Conservation (phyloP, 306 rosid species). For the Notholithocarpus densiflorus region DNA sequence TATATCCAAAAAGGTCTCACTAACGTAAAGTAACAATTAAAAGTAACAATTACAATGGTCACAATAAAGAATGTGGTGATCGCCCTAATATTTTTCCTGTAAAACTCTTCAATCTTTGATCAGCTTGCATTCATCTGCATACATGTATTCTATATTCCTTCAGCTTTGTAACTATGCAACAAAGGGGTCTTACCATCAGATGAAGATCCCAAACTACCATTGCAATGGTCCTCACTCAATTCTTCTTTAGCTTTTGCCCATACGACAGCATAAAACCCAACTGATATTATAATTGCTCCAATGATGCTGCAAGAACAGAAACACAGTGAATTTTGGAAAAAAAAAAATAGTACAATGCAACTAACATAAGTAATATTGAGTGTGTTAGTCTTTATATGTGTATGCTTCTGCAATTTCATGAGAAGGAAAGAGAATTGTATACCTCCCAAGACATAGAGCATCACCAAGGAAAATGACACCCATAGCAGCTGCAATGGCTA, state of each 20-base stretch:
- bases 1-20: too few species aligned
- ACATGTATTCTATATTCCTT: neutral
- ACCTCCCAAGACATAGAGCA: constrained; percentile 31
- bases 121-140: neutral
- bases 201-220: neutral
- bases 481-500: constrained; percentile 30
- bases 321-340: neutral
- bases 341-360: neutral
- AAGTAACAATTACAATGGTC: too few species aligned
- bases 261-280: constrained; percentile 54
- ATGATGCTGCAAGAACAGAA: constrained; percentile 32
- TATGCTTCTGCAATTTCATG: too few species aligned
- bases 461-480: constrained; percentile 36
- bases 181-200: constrained; percentile 25
- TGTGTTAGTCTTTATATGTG: too few species aligned
- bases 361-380: too few species aligned
- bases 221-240: neutral
- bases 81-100: too few species aligned
- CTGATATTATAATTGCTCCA: constrained; percentile 43
- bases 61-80: too few species aligned
- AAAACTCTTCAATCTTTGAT: neutral
- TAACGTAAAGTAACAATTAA: too few species aligned
- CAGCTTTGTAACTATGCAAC: constrained; percentile 17
- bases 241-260: constrained; percentile 55
- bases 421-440: neutral